A percentile compares a stretch with the other conserved stretches of the same genome.
Conservation (phyloP, 1,139 yeast species). For the Saccharomyces hybrid region DNA sequence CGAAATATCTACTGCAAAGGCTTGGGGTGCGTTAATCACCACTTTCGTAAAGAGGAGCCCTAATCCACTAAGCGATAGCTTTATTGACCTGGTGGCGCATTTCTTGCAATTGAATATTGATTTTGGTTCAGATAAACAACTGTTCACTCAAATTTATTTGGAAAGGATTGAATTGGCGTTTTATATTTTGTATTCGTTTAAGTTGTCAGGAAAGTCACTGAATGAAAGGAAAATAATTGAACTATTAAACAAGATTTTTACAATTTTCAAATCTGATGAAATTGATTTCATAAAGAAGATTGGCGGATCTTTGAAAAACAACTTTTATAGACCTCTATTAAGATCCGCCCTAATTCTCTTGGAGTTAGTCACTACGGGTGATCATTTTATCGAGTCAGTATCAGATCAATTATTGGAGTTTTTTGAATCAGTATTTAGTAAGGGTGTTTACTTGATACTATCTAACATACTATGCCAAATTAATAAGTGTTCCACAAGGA, state of each 20-base stretch:
- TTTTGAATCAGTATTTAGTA: slow-evolving; percentile 52
- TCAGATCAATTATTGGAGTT: slow-evolving; percentile 48
- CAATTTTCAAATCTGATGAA: slow-evolving; percentile 39
- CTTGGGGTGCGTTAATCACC: slow-evolving; percentile 72
- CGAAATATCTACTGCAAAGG: slow-evolving; percentile 61
- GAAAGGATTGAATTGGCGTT: slow-evolving; percentile 68
- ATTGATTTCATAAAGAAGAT: slow-evolving; percentile 41
- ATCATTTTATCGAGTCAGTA: slow-evolving; percentile 40
- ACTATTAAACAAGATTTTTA: slow-evolving; percentile 21
- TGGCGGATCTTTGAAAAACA: slow-evolving; percentile 34
- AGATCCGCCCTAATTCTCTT: slow-evolving; percentile 49
- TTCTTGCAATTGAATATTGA: slow-evolving; percentile 48
- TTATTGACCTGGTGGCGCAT: slow-evolving; percentile 41
- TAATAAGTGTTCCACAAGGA: slow-evolving; percentile 28
- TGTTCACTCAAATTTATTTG: slow-evolving; percentile 46
- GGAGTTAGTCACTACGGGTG: slow-evolving; percentile 38
- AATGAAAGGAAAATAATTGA: slow-evolving; percentile 20
- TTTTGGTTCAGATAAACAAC: slow-evolving; percentile 45
- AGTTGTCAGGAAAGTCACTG: slow-evolving; percentile 28
- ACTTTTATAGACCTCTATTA: slow-evolving; percentile 51
- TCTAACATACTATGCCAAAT: slow-evolving; percentile 49
- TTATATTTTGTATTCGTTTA: slow-evolving; percentile 46
- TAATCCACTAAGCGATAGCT: slow-evolving; percentile 32
- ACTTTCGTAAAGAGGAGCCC: slow-evolving; percentile 42
- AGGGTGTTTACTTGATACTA: slow-evolving; percentile 48